phyloP scores from a whole-genome alignment of 805 yeast genomes.

The Schizosaccharomyces lindneri region DNA sequence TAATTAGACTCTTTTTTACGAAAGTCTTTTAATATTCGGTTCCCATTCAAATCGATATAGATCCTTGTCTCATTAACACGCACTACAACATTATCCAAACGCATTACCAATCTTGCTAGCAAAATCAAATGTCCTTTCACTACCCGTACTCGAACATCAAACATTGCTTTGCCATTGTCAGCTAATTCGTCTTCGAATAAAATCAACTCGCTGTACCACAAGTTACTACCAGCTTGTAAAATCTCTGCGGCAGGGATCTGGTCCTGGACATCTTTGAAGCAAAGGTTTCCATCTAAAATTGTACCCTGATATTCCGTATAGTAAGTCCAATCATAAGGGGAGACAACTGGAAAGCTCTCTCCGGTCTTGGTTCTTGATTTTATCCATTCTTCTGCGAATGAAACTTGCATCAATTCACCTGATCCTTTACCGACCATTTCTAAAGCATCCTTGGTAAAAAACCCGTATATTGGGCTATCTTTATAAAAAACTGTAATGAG shows the following conservation, averaged over 20 bases:
- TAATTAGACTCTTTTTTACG: slow-evolving; percentile 41
- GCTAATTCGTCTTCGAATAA: slow-evolving; percentile 88
- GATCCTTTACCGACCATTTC: slow-evolving; percentile 28
- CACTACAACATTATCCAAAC: slow-evolving; percentile 76
- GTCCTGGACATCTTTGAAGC: slow-evolving; percentile 17
- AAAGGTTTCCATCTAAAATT: neutral
- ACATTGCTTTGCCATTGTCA: slow-evolving; percentile 73
- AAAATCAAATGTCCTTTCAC: slow-evolving; percentile 61
- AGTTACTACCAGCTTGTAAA: slow-evolving; percentile 2
- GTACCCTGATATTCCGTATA: slow-evolving; percentile 52
- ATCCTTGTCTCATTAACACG: slow-evolving; percentile 67
- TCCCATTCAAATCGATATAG: slow-evolving; percentile 48
- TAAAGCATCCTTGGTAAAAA: slow-evolving; percentile 61
- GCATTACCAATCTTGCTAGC: slow-evolving; percentile 50
- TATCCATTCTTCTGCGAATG: slow-evolving; percentile 70
- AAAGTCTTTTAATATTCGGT: slow-evolving; percentile 47
- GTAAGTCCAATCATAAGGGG: slow-evolving; percentile 94
- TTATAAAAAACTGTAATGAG: slow-evolving; percentile 27
- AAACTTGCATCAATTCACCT: slow-evolving; percentile 33
- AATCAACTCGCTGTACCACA: slow-evolving; percentile 71
- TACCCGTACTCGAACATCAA: slow-evolving; percentile 60
- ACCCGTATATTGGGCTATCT: slow-evolving; percentile 22
- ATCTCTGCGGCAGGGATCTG: slow-evolving; percentile 26
- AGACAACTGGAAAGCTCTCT: slow-evolving; percentile 24
- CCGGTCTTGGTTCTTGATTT: slow-evolving; percentile 9